phyloP scores from a whole-genome alignment of 139 green algal genomes.

The Chlamydomonas incerta region DNA sequence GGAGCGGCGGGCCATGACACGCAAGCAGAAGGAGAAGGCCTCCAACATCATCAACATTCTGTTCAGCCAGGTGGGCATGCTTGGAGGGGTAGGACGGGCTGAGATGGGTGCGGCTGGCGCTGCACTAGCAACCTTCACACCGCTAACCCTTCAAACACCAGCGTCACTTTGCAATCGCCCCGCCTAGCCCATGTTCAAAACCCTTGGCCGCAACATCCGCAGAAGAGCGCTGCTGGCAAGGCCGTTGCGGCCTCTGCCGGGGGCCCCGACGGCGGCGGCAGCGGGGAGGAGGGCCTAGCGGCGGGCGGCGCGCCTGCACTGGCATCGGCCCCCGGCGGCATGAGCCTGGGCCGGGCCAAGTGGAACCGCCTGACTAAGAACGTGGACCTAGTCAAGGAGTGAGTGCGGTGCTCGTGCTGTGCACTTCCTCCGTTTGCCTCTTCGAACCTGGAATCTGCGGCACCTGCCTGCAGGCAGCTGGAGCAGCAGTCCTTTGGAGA shows the following conservation, averaged over 20 bases:
- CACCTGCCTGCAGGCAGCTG: neutral
- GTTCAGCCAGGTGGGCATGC: neutral
- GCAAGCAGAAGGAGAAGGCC: constrained; percentile 34
- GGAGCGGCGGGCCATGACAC: constrained; percentile 14
- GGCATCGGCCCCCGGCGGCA: neutral
- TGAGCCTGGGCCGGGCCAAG: neutral
- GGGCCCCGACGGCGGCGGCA: too few relatives aligned
- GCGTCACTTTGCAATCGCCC: too few relatives aligned
- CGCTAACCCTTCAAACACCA: too few relatives aligned
- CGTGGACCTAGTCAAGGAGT: constrained; percentile 28
- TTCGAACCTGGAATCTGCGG: too few relatives aligned
- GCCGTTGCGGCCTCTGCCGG: too few relatives aligned
- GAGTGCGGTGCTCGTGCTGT: constrained; percentile 9
- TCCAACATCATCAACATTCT: constrained; percentile 25
- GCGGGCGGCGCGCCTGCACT: too few relatives aligned
- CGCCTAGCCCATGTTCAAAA: too few relatives aligned
- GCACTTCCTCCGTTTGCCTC: neutral
- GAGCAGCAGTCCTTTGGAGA: neutral
- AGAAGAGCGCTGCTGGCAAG: neutral
- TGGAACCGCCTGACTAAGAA: constrained; percentile 34
- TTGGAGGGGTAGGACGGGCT: neutral
- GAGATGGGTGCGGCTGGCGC: too few relatives aligned
- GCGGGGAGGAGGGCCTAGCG: too few relatives aligned
- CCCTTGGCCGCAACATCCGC: too few relatives aligned
- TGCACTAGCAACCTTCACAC: too few relatives aligned